Evolutionary conservation across 306 rosid genomes (phyloP).

Genomic region (Lablab purpureus): DNA sequence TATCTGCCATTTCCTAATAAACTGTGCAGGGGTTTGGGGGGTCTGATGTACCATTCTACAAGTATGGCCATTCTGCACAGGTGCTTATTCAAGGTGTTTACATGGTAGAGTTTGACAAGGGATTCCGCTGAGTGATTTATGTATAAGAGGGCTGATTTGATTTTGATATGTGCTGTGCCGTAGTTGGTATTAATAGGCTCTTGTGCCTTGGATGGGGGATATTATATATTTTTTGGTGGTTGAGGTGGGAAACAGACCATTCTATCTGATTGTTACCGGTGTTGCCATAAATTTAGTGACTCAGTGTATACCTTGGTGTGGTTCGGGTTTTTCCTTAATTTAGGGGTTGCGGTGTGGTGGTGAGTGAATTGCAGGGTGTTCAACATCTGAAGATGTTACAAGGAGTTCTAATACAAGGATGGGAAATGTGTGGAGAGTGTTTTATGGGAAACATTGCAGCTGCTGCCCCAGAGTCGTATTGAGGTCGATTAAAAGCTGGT

Average conservation of each 20-base stretch:
- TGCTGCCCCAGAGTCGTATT: neutral
- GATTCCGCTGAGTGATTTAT: neutral
- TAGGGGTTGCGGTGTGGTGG: neutral
- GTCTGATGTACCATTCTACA: neutral
- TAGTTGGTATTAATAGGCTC: neutral
- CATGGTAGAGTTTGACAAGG: neutral
- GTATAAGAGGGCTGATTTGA: neutral
- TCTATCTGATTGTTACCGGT: neutral
- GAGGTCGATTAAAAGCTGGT: neutral
- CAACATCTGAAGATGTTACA: neutral
- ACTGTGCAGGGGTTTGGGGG: neutral
- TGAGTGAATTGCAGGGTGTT: neutral
- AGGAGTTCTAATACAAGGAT: neutral
- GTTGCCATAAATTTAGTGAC: neutral
- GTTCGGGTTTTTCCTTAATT: neutral
- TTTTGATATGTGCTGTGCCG: neutral
- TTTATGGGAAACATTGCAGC: neutral
- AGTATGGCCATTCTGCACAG: neutral
- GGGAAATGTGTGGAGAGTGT: neutral
- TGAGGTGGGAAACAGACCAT: neutral
- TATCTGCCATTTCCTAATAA: neutral
- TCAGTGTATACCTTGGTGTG: neutral
- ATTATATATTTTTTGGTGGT: constrained; percentile 3
- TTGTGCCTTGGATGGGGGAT: constrained; percentile 1
- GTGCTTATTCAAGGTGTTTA: neutral